These are phyloP conservation scores for Pseudoperonospora humuli DNA, from an alignment of 352 stramenopile genomes.

Conservation along the genomic window DNA sequence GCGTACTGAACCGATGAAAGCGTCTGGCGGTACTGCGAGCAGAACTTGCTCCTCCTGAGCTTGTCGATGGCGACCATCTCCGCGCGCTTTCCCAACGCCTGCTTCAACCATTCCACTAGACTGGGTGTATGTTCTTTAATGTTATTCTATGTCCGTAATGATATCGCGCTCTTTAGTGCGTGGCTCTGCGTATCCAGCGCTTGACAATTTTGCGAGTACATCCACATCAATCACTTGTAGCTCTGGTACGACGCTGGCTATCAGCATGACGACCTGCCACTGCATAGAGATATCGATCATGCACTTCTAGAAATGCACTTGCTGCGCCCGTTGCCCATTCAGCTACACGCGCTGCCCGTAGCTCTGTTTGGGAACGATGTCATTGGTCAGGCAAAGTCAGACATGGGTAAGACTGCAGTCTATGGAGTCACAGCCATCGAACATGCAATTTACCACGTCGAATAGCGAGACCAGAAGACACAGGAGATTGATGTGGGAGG, in stretches of 20 bases:
- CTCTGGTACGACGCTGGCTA: constrained; percentile 10
- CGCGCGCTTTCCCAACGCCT: no score
- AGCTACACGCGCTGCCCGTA: constrained; percentile 55
- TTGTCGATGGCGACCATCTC: no score
- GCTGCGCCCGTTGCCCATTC: constrained; percentile 52
- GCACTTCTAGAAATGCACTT: constrained; percentile 53
- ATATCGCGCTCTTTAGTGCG: no score
- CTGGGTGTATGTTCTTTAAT: no score
- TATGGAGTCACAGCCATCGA: constrained; percentile 64
- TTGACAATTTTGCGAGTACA: no score
- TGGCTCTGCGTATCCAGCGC: no score
- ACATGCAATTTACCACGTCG: constrained; percentile 34
- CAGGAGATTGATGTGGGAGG: constrained; percentile 5
- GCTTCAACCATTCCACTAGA: no score
- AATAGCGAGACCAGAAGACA: constrained; percentile 1
- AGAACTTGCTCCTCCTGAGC: no score
- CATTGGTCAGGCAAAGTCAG: constrained; percentile 76
- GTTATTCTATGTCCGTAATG: no score
- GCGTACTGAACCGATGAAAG: no score
- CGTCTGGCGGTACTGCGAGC: no score
- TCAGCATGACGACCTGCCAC: constrained; percentile 37
- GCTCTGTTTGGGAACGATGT: constrained; percentile 77
- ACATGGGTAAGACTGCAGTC: constrained; percentile 76
- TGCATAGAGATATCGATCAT: constrained; percentile 41
- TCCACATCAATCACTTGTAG: constrained; percentile 1